Conservation (phyloP, 148 eudicot species). For the Rhododendron henanense region DNA sequence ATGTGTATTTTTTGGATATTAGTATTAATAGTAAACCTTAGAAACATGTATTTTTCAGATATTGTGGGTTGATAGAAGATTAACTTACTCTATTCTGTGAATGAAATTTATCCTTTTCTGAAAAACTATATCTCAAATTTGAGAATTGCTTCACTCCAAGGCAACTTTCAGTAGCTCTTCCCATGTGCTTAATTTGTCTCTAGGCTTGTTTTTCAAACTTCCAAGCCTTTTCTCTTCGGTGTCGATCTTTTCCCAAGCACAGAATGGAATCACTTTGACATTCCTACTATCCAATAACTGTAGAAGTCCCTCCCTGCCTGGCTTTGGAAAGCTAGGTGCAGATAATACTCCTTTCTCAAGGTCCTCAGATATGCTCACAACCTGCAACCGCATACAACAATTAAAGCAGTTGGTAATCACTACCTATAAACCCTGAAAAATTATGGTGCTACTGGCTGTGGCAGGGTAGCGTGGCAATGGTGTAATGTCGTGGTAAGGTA, state of each 20-base stretch:
- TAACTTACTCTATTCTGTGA: background rate
- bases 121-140: background rate
- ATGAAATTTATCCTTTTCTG: background rate
- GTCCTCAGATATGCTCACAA: constrained; percentile 69
- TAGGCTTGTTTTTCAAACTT: constrained; percentile 58
- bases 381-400: constrained; percentile 28
- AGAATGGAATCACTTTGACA: constrained; percentile 53
- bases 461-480: background rate
- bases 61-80: too few relatives aligned
- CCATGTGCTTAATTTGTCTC: constrained; percentile 72
- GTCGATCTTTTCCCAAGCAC: constrained; percentile 80
- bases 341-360: constrained; percentile 47
- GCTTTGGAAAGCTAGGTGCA: constrained; percentile 42
- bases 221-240: constrained; percentile 69
- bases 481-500: background rate
- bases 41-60: background rate
- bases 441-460: background rate
- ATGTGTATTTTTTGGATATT: too few relatives aligned
- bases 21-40: background rate
- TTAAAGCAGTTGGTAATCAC: constrained; percentile 3
- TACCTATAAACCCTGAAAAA: background rate
- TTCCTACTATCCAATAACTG: constrained; percentile 53
- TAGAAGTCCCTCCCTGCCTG: constrained; percentile 81
- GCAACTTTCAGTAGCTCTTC: constrained; percentile 69
- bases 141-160: constrained; percentile 16